Evolutionary conservation across 169 alveolate genomes (phyloP).

Genomic region (Cryptosporidium meleagridis): DNA sequence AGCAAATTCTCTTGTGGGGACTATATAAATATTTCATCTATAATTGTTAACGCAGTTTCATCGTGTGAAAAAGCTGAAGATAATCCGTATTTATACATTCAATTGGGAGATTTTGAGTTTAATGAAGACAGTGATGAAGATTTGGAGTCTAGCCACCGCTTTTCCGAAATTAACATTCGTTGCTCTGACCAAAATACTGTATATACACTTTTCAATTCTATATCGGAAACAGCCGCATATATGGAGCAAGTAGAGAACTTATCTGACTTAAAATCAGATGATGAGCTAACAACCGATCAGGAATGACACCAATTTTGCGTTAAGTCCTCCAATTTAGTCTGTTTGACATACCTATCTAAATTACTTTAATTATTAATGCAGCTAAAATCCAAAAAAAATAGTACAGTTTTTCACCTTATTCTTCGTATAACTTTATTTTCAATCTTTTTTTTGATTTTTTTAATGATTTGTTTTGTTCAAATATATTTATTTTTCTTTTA

Average conservation of each 20-base stretch:
- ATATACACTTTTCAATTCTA: constrained; percentile 22
- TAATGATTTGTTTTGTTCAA: not conserved
- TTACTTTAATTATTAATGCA: not conserved
- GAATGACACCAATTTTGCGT: not conserved
- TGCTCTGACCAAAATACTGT: not conserved
- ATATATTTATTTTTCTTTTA: not conserved
- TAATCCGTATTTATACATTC: constrained; percentile 13
- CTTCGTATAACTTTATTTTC: not conserved
- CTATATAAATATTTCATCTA: constrained; percentile 29
- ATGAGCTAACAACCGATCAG: not conserved
- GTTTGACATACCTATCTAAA: not conserved
- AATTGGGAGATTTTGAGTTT: not conserved
- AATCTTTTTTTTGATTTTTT: not conserved
- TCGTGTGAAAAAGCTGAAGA: not conserved
- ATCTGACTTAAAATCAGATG: not conserved
- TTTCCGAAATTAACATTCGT: constrained; percentile 28
- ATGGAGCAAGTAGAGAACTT: constrained; percentile 22
- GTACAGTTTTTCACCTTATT: too few relatives aligned
- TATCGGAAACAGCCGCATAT: constrained; percentile 51
- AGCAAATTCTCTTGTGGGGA: not conserved
- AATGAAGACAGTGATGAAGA: constrained; percentile 4
- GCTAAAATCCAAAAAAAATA: too few relatives aligned
- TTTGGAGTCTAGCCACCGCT: not conserved
- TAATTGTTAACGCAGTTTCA: constrained; percentile 44
- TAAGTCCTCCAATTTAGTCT: not conserved